Evolutionary conservation across 495 filamentous ascomycete genomes (phyloP).

Genomic region (Penicillium silybi): DNA sequence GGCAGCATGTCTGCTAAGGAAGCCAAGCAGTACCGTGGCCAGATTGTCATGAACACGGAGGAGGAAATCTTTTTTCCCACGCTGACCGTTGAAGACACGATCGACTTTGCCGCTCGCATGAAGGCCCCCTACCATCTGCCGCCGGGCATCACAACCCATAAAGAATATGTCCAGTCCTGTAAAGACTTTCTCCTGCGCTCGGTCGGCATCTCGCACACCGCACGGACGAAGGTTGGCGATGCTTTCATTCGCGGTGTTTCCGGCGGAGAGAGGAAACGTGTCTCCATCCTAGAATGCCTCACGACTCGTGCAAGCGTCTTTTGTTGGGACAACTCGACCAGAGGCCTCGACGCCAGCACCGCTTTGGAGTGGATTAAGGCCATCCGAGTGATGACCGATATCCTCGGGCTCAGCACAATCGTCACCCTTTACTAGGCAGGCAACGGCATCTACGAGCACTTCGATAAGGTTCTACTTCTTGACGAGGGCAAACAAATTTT

Average conservation of each 20-base stretch:
- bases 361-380: constrained; percentile 52
- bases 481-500: constrained; percentile 61
- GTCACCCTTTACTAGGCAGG: constrained; percentile 59
- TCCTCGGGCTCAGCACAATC: constrained; percentile 41
- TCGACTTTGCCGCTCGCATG: constrained; percentile 57
- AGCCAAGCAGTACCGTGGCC: constrained; percentile 59
- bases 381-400: constrained; percentile 43
- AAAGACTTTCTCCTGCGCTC: constrained; percentile 69
- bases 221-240: constrained; percentile 79
- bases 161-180: constrained; percentile 47
- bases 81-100: constrained; percentile 66
- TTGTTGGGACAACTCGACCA: constrained; percentile 59
- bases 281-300: constrained; percentile 63
- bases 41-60: constrained; percentile 67
- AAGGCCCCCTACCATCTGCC: constrained; percentile 33
- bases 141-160: constrained; percentile 15
- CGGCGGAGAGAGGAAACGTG: constrained; percentile 74
- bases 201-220: constrained; percentile 72
- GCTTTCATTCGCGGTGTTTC: constrained; percentile 74
- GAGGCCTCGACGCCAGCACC: constrained; percentile 57
- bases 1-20: too few relatives aligned
- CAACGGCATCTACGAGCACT: constrained; percentile 56
- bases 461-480: constrained; percentile 67
- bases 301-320: constrained; percentile 55
- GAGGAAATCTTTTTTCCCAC: constrained; percentile 69